Percentiles rank a stretch among this genome's conserved stretches.
These are phyloP conservation scores for Erysimum cheiri DNA, from an alignment of 441 rosid species.

Conservation along the genomic window DNA sequence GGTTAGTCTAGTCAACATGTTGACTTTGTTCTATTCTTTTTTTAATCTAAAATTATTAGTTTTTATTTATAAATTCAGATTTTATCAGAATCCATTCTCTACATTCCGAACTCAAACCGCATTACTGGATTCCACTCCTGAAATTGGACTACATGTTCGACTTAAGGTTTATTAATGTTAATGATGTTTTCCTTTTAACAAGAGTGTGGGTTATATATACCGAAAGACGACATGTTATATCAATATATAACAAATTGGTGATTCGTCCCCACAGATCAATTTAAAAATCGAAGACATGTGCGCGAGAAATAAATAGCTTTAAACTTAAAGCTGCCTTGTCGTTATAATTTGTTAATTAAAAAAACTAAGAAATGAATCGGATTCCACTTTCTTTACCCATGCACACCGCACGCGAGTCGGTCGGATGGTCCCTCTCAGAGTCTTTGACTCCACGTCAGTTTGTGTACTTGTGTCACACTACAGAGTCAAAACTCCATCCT, in stretches of 20 bases:
- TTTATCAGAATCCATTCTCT: neutral
- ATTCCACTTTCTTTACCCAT: slow-evolving; percentile 35
- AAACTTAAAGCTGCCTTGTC: slow-evolving; percentile 9
- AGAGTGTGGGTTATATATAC: neutral
- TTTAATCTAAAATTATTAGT: neutral
- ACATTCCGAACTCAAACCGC: neutral
- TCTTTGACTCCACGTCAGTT: slow-evolving; percentile 34
- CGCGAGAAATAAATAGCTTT: neutral
- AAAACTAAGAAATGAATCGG: slow-evolving; percentile 16
- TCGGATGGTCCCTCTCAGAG: slow-evolving; percentile 30
- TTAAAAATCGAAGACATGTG: slow-evolving; percentile 34
- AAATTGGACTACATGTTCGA: neutral
- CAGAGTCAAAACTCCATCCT: slow-evolving; percentile 29
- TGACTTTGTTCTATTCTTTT: neutral
- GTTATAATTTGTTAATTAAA: slow-evolving; percentile 29
- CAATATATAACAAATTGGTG: neutral
- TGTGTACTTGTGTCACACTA: slow-evolving; percentile 20
- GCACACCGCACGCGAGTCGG: slow-evolving; percentile 39
- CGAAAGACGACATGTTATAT: neutral
- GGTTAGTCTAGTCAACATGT: neutral
- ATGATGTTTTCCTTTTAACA: neutral
- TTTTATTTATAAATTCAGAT: neutral
- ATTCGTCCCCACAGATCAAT: slow-evolving; percentile 34
- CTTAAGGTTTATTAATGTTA: neutral
- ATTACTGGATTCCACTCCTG: neutral